These are phyloP conservation scores for Fraxinus dipetala DNA, from an alignment of 305 asterid species.

Conservation along the genomic window DNA sequence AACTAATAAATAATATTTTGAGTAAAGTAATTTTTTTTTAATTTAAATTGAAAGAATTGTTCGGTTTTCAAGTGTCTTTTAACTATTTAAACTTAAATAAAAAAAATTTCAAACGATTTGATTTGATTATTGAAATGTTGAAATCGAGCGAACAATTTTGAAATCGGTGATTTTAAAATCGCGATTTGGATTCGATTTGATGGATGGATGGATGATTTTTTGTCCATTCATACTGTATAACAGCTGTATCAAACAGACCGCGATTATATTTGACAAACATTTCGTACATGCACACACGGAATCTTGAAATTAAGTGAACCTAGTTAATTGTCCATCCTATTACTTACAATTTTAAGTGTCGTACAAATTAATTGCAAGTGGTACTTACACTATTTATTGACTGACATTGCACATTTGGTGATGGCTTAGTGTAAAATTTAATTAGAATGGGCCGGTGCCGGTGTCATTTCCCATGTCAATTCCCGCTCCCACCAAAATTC, in stretches of 20 bases:
- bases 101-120: background rate
- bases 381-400: background rate
- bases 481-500: background rate
- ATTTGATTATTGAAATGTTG: background rate
- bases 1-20: too few relatives aligned
- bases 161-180: background rate
- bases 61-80: background rate
- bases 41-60: background rate
- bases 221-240: background rate
- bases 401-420: background rate
- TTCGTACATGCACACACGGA: background rate
- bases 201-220: background rate
- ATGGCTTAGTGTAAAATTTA: background rate
- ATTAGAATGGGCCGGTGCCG: background rate
- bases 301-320: background rate
- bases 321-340: background rate
- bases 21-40: too few relatives aligned
- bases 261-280: background rate
- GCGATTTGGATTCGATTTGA: too few relatives aligned
- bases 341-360: too few relatives aligned
- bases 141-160: background rate
- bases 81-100: too few relatives aligned
- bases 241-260: background rate
- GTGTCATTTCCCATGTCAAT: background rate
- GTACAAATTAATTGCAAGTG: background rate